A percentile compares a stretch with the other conserved stretches of the same genome.
These are phyloP conservation scores for Cyathus striatus DNA, from an alignment of 768 basidiomycete genomes.

Conservation along the genomic window DNA sequence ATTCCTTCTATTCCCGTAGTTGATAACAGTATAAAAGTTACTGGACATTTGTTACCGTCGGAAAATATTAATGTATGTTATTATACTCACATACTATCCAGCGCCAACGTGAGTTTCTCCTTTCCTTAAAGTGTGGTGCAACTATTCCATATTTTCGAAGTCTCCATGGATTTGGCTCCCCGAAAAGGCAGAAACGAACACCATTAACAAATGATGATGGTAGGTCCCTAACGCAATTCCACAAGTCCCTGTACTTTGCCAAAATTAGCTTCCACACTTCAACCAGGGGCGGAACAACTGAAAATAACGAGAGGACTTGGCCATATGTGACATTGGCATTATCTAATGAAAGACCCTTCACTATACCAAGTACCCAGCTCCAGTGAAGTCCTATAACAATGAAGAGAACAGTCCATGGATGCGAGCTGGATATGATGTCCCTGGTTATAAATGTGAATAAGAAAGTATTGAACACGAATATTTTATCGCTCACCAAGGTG, in stretches of 20 bases:
- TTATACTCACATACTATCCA: not conserved
- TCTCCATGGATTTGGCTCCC: not conserved
- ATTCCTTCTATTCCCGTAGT: not conserved
- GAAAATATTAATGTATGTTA: not conserved
- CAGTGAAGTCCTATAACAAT: conserved; percentile 10
- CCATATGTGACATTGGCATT: conserved; percentile 9
- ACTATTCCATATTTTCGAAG: not conserved
- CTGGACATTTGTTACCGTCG: not conserved
- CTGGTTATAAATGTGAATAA: conserved; percentile 1
- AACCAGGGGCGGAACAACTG: conserved; percentile 4
- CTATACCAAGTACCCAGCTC: conserved; percentile 11
- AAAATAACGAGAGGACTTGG: conserved; percentile 7
- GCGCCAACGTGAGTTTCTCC: not conserved
- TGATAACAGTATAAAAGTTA: not conserved
- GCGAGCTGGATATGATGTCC: conserved; percentile 5
- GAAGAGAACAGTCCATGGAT: conserved; percentile 9
- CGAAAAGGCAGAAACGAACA: not conserved
- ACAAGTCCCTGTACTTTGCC: not conserved
- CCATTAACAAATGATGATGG: not conserved
- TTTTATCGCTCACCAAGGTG: not conserved
- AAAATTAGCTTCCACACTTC: not conserved
- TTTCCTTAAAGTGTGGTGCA: too few relatives aligned
- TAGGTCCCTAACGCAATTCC: not conserved
- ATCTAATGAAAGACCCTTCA: conserved; percentile 5
- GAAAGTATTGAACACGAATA: not conserved